Base-by-base conservation (phyloP, 2,329 filamentous ascomycete species). In the Claviceps digitariae region DNA sequence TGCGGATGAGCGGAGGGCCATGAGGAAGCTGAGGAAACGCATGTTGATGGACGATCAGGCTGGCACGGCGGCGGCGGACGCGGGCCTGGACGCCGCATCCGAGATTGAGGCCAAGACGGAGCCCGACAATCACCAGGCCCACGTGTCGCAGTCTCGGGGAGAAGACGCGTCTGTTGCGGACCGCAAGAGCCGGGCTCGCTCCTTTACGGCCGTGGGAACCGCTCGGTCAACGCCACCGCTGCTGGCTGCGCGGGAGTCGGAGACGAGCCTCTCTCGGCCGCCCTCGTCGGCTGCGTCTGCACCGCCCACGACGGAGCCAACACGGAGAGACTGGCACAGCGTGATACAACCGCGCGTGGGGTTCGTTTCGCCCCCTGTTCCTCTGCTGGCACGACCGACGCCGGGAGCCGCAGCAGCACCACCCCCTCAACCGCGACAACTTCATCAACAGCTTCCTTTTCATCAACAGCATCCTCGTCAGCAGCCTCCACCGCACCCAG, bases 241-340 rank as follows among this genome's bases (percentile, higher is more conserved):
- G 48, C 48, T 40, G 48, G 21, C 23, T 12, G 38, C 4, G 13
- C 5, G 48, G 25, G 25, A 31, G 6, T 12, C 17, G 7, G 48
- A 12, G 5, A 13, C 10, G 4, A 9, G 20, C 40, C 20, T 4
- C 21, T 40, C 48, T 29, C 34, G 13, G 2, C 15, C 4, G 23
- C 4, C 48, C 6, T 38, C 48, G 29, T 13, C 20, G 10, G n/a
- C 31, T 31, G 15, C 25, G 2, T n/a, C 25, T 38, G 31, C 21
- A 25, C 27, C 49, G 25, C 27, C 49, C 6, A 15, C 40, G 27
- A 10, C 27, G 21, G 7, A 8, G 2, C 20, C 12, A 2, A 25
- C 7, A 3, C 43, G 48, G 23, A 50, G 48, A 50, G 48, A 50
- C 38, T 50, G 48, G 48, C 38, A 50, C 13, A 50, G 48, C 25